Evolutionary conservation across 2,329 filamentous ascomycete species (phyloP).

Genomic region (Reticulascus tulasneorum): DNA sequence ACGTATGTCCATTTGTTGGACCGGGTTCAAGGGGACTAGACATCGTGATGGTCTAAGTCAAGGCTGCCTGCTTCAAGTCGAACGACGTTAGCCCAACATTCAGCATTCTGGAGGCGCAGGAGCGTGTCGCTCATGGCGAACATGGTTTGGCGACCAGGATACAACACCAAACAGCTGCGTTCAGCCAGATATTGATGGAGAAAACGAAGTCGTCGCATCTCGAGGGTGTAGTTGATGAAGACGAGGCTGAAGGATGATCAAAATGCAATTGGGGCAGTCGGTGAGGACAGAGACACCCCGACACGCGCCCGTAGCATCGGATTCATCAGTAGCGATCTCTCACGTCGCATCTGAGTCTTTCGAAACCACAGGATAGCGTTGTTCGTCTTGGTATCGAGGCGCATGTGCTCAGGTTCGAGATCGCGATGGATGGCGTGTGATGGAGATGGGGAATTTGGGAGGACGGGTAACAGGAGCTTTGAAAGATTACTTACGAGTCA

Average conservation of each 20-base stretch:
- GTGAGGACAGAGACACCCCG: conserved; percentile 16
- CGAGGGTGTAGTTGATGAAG: conserved; percentile 38
- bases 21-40: conserved; percentile 58
- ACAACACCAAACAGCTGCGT: conserved; percentile 24
- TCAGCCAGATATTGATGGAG: conserved; percentile 36
- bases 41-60: conserved; percentile 60
- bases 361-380: conserved; percentile 19
- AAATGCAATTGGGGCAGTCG: conserved; percentile 39
- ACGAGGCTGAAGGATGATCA: conserved; percentile 43
- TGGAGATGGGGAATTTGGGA: conserved; percentile 27
- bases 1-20: conserved; percentile 63
- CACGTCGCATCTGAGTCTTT: conserved; percentile 29
- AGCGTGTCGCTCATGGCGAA: conserved; percentile 38
- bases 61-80: conserved; percentile 45
- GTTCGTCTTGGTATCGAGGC: conserved; percentile 30
- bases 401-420: conserved; percentile 23
- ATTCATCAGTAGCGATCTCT: conserved; percentile 27
- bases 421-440: conserved; percentile 32
- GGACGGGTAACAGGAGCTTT: conserved; percentile 21
- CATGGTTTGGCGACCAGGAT: conserved; percentile 28
- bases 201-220: conserved; percentile 40
- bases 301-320: conserved; percentile 22
- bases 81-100: conserved; percentile 30
- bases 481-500: conserved; percentile 47
- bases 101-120: background rate